Base-by-base conservation (phyloP, 2,329 filamentous ascomycete species). In the Trichoderma hamatum region DNA sequence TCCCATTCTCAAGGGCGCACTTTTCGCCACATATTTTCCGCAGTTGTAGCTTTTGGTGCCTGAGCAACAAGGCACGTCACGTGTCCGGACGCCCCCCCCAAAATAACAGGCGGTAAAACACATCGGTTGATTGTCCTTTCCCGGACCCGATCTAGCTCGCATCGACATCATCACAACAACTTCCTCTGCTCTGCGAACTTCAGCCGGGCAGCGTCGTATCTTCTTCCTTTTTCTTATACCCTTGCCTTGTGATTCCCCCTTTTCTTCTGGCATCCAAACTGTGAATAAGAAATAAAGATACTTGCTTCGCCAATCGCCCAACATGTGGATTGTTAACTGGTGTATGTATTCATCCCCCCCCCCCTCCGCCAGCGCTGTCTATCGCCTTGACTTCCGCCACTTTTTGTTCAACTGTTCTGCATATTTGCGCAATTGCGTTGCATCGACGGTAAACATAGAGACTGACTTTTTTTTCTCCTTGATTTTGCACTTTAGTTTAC, bases 291-390 rank as follows among this genome's bases (percentile, higher is more conserved):
- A 58, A 34, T 14, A 9, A 10, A n/a, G 30, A 21, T 13, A n/a
- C 24, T 30, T 4, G 14, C 19, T 30, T 16, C 28, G 39, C 61
- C 69, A 59, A 51, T 73, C 71, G 70, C 73, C 74, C 82, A 85
- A 78, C 73, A 97, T 97, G 94, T 97, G 93, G 93, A 92, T 97
- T 81, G 83, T 97, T 80, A 94, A 95, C 88, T 97, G 94, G 93
- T 96, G 93, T 96, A 93, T 79, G 89, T 85, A 73, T 59, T 58
- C 28, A 49, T 49, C 5, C n/a, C 10, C 46, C n/a, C 39, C 9
- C 36, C 26, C 46, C 46, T 19, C 36, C 26, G 36, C 43, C 26
- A 28, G 52, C 52, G 52, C 16, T 19, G 19, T 55, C 28, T 72
- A 66, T 67, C 55, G 61, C 60, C 63, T 67, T 21, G 24, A n/a